Percentiles rank a stretch among this genome's conserved stretches.
phyloP scores from a whole-genome alignment of 2,329 filamentous ascomycete species.

The Botrytis elliptica region DNA sequence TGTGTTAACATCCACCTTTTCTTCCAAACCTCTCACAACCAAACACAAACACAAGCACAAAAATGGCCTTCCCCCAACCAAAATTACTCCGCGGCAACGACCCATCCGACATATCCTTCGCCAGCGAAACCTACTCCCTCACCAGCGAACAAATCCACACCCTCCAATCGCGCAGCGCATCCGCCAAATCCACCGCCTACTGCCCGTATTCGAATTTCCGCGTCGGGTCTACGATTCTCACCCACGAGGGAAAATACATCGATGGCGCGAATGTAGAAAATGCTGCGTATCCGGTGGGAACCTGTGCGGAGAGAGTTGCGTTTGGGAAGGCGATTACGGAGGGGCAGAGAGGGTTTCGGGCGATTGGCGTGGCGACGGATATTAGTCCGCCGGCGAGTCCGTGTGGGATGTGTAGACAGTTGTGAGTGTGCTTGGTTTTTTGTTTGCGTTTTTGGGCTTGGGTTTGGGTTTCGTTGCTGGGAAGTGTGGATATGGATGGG shows the following conservation, averaged over 20 bases:
- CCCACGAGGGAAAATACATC: conserved; percentile 47
- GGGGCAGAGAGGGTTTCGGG: conserved; percentile 57
- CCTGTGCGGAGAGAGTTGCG: conserved; percentile 90
- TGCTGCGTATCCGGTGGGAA: conserved; percentile 85
- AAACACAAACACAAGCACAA: no score
- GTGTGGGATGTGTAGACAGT: conserved; percentile 95
- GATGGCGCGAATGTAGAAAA: conserved; percentile 91
- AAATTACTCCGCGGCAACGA: background rate
- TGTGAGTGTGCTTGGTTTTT: conserved; percentile 53
- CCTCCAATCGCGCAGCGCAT: conserved; percentile 65
- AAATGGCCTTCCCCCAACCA: conserved; percentile 2
- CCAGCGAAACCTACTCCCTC: conserved; percentile 46
- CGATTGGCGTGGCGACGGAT: conserved; percentile 83
- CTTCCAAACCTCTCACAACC: background rate
- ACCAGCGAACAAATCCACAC: conserved; percentile 61
- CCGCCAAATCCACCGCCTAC: conserved; percentile 78
- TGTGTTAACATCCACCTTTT: background rate
- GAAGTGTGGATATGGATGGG: background rate
- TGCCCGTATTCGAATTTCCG: conserved; percentile 72
- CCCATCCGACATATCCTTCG: background rate
- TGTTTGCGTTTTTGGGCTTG: no score
- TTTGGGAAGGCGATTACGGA: conserved; percentile 72
- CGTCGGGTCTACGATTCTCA: conserved; percentile 80
- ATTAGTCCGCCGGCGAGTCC: conserved; percentile 68
- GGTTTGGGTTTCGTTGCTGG: background rate